Percentiles rank a stretch among this genome's conserved stretches.
phyloP scores from a whole-genome alignment of 495 filamentous ascomycete genomes.

The Patellaria atrata region DNA sequence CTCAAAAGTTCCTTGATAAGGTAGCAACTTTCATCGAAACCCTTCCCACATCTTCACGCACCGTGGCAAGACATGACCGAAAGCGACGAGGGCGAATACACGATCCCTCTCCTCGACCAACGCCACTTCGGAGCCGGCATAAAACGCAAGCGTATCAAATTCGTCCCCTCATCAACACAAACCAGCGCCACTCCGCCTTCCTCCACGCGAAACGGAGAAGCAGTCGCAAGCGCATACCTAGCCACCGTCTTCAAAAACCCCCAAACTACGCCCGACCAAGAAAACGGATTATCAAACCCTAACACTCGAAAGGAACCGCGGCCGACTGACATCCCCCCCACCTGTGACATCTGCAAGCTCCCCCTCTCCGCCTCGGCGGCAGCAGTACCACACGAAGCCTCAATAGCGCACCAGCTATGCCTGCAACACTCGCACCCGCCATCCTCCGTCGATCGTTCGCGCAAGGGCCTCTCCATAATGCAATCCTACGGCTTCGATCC shows the following conservation, averaged over 20 bases:
- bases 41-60: not conserved
- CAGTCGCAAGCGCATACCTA: constrained; percentile 53
- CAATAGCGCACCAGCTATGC: constrained; percentile 69
- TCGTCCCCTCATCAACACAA: constrained; percentile 51
- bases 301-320: not conserved
- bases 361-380: constrained; percentile 29
- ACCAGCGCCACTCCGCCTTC: constrained; percentile 11
- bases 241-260: constrained; percentile 16
- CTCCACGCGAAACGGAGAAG: constrained; percentile 12
- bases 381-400: constrained; percentile 45
- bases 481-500: constrained; percentile 78
- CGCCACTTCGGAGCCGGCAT: constrained; percentile 70
- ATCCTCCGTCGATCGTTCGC: constrained; percentile 63
- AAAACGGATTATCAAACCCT: constrained; percentile 6
- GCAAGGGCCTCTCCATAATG: constrained; percentile 62
- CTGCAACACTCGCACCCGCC: constrained; percentile 72
- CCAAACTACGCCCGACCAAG: constrained; percentile 1
- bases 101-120: constrained; percentile 54
- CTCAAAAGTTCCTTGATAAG: not conserved
- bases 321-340: constrained; percentile 2
- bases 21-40: not conserved
- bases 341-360: constrained; percentile 47
- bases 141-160: constrained; percentile 60
- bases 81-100: constrained; percentile 42
- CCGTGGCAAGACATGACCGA: constrained; percentile 1